A percentile compares a stretch with the other conserved stretches of the same genome.
phyloP scores from a whole-genome alignment of 2,329 filamentous ascomycete species.

The Colletotrichum tabaci region DNA sequence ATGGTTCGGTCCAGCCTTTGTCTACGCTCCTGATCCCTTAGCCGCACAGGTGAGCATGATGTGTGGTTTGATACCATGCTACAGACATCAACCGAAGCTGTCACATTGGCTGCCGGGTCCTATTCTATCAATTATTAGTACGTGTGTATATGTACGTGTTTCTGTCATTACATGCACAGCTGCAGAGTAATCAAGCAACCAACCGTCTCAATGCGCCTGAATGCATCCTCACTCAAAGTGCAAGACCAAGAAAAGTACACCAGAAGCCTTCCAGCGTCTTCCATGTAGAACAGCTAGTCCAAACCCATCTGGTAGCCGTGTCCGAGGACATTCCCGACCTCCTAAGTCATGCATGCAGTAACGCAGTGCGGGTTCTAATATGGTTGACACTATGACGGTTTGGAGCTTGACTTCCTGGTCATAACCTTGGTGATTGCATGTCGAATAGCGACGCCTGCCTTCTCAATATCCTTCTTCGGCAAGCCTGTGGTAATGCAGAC shows the following conservation, averaged over 20 bases:
- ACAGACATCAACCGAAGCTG: neutral
- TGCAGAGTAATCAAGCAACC: neutral
- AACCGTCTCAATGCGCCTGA: neutral
- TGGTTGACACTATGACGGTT: slow-evolving; percentile 17
- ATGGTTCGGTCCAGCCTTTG: neutral
- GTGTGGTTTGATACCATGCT: neutral
- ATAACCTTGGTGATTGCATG: slow-evolving; percentile 96
- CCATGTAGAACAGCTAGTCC: neutral
- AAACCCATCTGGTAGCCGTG: neutral
- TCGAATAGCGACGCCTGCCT: slow-evolving; percentile 87
- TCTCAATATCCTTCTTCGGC: slow-evolving; percentile 95
- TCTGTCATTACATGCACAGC: slow-evolving; percentile 19
- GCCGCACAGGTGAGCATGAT: neutral
- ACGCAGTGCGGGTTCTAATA: slow-evolving; percentile 41
- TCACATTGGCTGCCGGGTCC: neutral
- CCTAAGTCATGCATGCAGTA: slow-evolving; percentile 16
- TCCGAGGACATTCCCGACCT: neutral
- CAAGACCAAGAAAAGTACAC: neutral
- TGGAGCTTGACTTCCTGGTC: slow-evolving; percentile 70
- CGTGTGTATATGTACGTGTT: slow-evolving; percentile 16
- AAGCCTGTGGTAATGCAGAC: slow-evolving; percentile 91
- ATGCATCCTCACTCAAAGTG: neutral
- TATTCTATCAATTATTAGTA: slow-evolving; percentile 35
- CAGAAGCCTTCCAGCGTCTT: slow-evolving; percentile 2
- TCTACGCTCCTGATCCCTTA: neutral